A percentile compares a stretch with the other conserved stretches of the same genome.
Conservation (phyloP, 768 basidiomycete species). For the Boletus patriciae region DNA sequence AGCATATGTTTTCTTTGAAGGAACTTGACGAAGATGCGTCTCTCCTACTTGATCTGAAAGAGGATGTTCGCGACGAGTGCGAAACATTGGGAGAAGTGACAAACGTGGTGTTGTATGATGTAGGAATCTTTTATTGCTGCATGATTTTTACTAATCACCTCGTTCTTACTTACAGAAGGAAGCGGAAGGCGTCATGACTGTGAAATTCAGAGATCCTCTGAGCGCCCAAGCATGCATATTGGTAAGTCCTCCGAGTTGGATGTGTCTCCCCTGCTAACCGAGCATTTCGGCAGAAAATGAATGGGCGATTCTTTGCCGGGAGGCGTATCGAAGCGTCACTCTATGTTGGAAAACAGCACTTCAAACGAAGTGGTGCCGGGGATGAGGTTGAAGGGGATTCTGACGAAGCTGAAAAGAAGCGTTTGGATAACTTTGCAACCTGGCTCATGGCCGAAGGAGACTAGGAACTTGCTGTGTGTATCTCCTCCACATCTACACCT, state of each 20-base stretch:
- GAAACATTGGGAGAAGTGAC: slow-evolving; percentile 90
- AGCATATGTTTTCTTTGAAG: slow-evolving; percentile 89
- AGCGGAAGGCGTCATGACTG: slow-evolving; percentile 89
- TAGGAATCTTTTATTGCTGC: slow-evolving; percentile 41
- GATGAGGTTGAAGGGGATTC: slow-evolving; percentile 64
- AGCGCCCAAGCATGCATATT: slow-evolving; percentile 91
- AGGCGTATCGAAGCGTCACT: slow-evolving; percentile 79
- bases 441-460: slow-evolving; percentile 87
- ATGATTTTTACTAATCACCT: slow-evolving; percentile 1
- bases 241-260: slow-evolving; percentile 44
- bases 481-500: background rate
- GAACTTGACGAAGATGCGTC: slow-evolving; percentile 85
- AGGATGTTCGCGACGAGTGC: slow-evolving; percentile 95
- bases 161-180: slow-evolving; percentile 63
- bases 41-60: slow-evolving; percentile 88
- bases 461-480: slow-evolving; percentile 27
- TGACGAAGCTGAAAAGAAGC: slow-evolving; percentile 76
- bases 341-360: slow-evolving; percentile 79
- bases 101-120: slow-evolving; percentile 93
- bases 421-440: slow-evolving; percentile 83
- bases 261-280: background rate
- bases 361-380: slow-evolving; percentile 68
- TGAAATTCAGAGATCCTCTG: slow-evolving; percentile 92
- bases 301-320: slow-evolving; percentile 88
- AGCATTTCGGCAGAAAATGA: slow-evolving; percentile 71